phyloP scores from a whole-genome alignment of 1,284 basidiomycete genomes.

The Ustanciosporium gigantosporum region DNA sequence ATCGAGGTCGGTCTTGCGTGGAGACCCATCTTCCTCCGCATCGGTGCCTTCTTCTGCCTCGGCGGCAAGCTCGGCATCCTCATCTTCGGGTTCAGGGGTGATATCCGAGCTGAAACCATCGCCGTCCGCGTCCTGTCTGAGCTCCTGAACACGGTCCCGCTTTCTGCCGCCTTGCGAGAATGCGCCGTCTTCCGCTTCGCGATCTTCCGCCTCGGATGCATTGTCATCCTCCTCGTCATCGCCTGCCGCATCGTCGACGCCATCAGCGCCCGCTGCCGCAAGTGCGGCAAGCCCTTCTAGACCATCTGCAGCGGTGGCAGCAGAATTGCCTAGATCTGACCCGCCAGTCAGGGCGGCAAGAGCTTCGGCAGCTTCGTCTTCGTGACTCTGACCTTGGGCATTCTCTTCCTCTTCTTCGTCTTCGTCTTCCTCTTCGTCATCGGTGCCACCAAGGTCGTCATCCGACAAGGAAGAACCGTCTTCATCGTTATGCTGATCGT shows the following conservation, averaged over 20 bases:
- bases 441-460: constrained; percentile 34
- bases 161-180: constrained; percentile 6
- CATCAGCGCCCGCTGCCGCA: constrained; percentile 24
- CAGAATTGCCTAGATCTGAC: constrained; percentile 6
- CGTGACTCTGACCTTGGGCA: constrained; percentile 23
- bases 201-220: constrained; percentile 18
- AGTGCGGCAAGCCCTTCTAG: constrained; percentile 51
- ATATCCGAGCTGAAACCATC: constrained; percentile 40
- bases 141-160: constrained; percentile 16
- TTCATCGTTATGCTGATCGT: constrained; percentile 28
- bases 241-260: constrained; percentile 6
- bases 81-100: constrained; percentile 38
- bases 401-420: constrained; percentile 13
- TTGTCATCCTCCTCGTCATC: constrained; percentile 31
- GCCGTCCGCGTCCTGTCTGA: constrained; percentile 19
- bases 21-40: constrained; percentile 29
- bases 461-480: constrained; percentile 32
- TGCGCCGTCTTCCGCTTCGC: constrained; percentile 1
- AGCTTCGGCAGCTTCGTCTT: constrained; percentile 48
- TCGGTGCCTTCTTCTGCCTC: constrained; percentile 22
- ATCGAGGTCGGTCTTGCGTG: constrained; percentile 28
- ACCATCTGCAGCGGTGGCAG: constrained; percentile 28
- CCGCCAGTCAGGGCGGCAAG: constrained; percentile 43
- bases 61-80: constrained; percentile 6
- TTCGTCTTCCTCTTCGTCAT: constrained; percentile 35